Conservation (phyloP, 345 rosid species). For the Nephelium lappaceum region DNA sequence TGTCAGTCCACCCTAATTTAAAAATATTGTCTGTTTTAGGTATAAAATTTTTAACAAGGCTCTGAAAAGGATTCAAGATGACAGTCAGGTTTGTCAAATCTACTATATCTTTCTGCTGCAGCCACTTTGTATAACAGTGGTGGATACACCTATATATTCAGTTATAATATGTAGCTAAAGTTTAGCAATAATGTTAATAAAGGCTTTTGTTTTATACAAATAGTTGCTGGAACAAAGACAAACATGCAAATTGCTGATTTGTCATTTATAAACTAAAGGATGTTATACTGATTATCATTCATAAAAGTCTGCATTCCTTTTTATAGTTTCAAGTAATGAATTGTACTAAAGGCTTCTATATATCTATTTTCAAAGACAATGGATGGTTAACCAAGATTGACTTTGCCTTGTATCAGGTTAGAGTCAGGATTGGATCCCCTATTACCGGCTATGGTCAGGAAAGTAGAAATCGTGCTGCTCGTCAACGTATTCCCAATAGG, state of each 20-base stretch:
- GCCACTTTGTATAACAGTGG: background rate
- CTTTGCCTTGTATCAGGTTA: slow-evolving; percentile 55
- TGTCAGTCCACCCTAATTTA: slow-evolving; percentile 10
- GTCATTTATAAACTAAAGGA: background rate
- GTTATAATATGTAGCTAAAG: background rate
- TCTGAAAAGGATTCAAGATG: slow-evolving; percentile 87
- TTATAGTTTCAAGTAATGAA: background rate
- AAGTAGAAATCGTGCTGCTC: slow-evolving; percentile 93
- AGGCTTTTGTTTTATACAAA: background rate
- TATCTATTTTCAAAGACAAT: background rate
- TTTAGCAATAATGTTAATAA: slow-evolving; percentile 1
- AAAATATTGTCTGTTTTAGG: slow-evolving; percentile 41
- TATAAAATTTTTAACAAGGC: slow-evolving; percentile 87
- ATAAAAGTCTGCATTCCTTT: background rate
- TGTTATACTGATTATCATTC: slow-evolving; percentile 1
- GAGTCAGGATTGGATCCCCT: slow-evolving; percentile 95
- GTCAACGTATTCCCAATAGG: slow-evolving; percentile 87
- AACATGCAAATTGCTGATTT: background rate
- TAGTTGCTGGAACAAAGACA: background rate
- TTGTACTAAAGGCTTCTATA: background rate
- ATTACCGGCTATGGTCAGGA: slow-evolving; percentile 97
- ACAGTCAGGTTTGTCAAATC: slow-evolving; percentile 69
- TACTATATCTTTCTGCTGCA: background rate
- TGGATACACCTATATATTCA: background rate
- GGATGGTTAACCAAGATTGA: slow-evolving; percentile 10